These are phyloP conservation scores for Fusarium sambucinum DNA, from an alignment of 2,329 filamentous ascomycete genomes.

Conservation along the genomic window DNA sequence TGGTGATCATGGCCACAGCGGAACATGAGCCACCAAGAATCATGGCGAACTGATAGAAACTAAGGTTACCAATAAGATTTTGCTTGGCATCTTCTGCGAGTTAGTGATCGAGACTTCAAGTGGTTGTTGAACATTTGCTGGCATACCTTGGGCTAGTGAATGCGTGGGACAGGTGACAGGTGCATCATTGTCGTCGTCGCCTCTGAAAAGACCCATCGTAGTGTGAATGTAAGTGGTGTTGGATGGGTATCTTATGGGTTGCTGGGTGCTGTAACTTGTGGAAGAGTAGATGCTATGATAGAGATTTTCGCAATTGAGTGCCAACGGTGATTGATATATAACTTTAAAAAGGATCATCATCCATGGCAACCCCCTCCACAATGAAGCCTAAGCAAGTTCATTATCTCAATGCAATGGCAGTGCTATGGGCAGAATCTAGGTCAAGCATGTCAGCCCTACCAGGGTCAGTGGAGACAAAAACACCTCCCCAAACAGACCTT, in stretches of 20 bases:
- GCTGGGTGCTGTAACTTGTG: background rate
- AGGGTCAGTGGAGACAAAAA: background rate
- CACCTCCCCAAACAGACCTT: background rate
- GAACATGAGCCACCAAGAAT: constrained; percentile 39
- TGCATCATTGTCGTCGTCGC: background rate
- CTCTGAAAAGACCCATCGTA: background rate
- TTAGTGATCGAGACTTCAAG: background rate
- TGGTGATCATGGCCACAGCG: constrained; percentile 28
- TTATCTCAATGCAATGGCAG: constrained; percentile 4
- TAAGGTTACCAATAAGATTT: constrained; percentile 14
- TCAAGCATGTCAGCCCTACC: constrained; percentile 17
- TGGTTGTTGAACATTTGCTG: background rate
- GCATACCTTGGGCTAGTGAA: constrained; percentile 20
- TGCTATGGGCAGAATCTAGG: background rate
- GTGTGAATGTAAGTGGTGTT: background rate
- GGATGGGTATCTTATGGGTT: background rate
- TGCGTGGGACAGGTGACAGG: constrained; percentile 16
- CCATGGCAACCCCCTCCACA: background rate
- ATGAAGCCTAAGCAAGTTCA: background rate
- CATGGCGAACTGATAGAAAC: constrained; percentile 35
- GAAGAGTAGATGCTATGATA: background rate
- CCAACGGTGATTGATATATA: constrained; percentile 3
- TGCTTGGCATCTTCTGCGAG: constrained; percentile 19
- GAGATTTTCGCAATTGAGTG: background rate
- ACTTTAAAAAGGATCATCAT: background rate